A percentile compares a stretch with the other conserved stretches of the same genome.
Evolutionary conservation across 1,284 basidiomycete genomes (phyloP).

Genomic region (Amylostereum chailletii): DNA sequence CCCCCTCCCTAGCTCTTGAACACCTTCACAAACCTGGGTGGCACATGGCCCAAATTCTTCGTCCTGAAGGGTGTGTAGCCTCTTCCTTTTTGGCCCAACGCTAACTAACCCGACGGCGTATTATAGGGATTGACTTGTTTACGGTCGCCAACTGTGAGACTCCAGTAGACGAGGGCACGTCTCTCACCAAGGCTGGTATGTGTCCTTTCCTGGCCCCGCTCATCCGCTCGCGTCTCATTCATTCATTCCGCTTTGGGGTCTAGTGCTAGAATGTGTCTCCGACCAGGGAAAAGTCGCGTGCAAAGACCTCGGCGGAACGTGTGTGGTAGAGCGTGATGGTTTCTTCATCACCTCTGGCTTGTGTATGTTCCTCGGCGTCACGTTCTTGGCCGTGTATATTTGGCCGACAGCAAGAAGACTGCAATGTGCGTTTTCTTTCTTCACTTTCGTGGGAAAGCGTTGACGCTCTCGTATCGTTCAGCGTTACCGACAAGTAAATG

Average conservation of each 20-base stretch:
- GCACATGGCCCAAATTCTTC: conserved; percentile 96
- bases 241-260: conserved; percentile 4
- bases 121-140: conserved; percentile 74
- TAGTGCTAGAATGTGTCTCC: conserved; percentile 81
- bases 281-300: conserved; percentile 84
- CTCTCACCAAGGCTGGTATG: conserved; percentile 54
- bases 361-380: conserved; percentile 70
- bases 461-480: conserved; percentile 18
- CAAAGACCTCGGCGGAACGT: conserved; percentile 68
- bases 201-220: not conserved
- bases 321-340: conserved; percentile 82
- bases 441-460: not conserved
- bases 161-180: conserved; percentile 35
- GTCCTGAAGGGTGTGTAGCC: conserved; percentile 65
- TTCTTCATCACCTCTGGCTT: conserved; percentile 83
- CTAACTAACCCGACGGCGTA: not conserved
- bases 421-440: conserved; percentile 57
- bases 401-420: conserved; percentile 79
- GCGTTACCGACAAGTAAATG: conserved; percentile 53
- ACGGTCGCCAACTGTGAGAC: conserved; percentile 77
- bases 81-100: conserved; percentile 8
- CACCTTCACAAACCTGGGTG: conserved; percentile 95
- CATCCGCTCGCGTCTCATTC: no score
- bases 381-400: conserved; percentile 72
- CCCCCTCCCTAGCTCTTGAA: conserved; percentile 65